Conservation (phyloP, 2,329 filamentous ascomycete species). For the Alternaria sp. region DNA sequence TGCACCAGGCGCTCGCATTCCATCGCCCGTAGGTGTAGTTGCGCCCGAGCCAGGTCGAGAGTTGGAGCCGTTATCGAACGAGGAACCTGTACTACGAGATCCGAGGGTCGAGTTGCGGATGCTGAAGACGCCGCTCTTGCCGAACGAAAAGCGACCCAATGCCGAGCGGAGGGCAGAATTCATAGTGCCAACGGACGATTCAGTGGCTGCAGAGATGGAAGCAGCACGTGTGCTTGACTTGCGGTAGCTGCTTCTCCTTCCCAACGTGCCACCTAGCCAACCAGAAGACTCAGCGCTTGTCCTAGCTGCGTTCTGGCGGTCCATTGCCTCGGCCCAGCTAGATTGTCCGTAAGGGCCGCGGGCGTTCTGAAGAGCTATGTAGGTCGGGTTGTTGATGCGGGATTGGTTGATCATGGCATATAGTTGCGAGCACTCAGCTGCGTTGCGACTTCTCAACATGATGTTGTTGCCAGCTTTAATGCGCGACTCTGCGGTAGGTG, state of each 20-base stretch:
- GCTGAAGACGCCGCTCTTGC: conserved; percentile 79
- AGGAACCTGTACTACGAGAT: conserved; percentile 65
- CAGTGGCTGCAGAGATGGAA: conserved; percentile 70
- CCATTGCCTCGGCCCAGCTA: conserved; percentile 62
- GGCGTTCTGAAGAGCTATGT: conserved; percentile 79
- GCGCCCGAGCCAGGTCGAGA: conserved; percentile 39
- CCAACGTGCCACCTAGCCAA: conserved; percentile 58
- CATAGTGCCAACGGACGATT: conserved; percentile 78
- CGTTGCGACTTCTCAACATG: conserved; percentile 84
- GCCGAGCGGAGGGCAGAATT: conserved; percentile 78
- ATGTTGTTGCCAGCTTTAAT: conserved; percentile 78
- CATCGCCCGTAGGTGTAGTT: conserved; percentile 45
- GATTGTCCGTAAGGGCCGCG: conserved; percentile 63
- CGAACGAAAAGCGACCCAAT: conserved; percentile 75
- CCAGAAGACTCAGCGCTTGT: conserved; percentile 53
- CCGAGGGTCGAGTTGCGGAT: conserved; percentile 80
- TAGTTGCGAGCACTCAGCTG: conserved; percentile 80
- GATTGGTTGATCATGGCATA: conserved; percentile 89
- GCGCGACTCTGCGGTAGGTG: conserved; percentile 76
- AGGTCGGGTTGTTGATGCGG: conserved; percentile 91
- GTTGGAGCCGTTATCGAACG: conserved; percentile 54
- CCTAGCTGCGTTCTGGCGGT: conserved; percentile 59
- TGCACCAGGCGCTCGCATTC: conserved; percentile 46
- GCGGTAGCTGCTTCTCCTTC: conserved; percentile 65
- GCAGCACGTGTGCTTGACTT: conserved; percentile 62